Base-by-base conservation (phyloP, 768 basidiomycete genomes). In the Lanmaoa rubissima region DNA sequence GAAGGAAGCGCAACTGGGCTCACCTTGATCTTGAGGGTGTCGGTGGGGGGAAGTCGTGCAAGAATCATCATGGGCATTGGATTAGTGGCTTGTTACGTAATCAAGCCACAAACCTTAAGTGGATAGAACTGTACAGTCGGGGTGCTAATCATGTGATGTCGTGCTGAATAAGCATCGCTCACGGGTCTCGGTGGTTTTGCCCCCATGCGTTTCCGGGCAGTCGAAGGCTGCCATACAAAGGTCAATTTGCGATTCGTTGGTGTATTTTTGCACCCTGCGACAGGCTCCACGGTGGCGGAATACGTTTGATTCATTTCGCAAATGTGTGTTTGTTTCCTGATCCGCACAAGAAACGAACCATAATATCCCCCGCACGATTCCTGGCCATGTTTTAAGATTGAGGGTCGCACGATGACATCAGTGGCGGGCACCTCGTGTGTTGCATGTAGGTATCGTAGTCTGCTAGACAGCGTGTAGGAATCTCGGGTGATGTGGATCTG, bases 11-110 rank as follows among this genome's bases (percentile, higher is more conserved):
- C 32, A 24, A 49, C 24, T 16, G 35, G 55, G 61, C 73, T 65
- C 40, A 75, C 78, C 77, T 74, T 73, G 76, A 66, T 74, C 74
- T 78, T 74, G 77, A 73, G 71, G 74, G 50, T 57, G 70, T 67
- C 68, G 67, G 62, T 70, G 71, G 59, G 28, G 17, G 62, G 68
- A 48, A 19, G 58, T 26, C 41, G 57, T 53, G 48, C 55, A 41
- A 55, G 58, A 49, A 51, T 58, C 40, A 41, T 38, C 5, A n/a
- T 11, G 10, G n/a, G 46, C 13, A 10, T 26, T 3, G 45, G 24
- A 48, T 43, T 28, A 19, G 35, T 55, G 58, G 51, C 43, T 57
- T 11, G 14, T 64, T 68, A 61, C 56, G 52, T 70, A 59, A 68
- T 19, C 39, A 50, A 70, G 69, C 69, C 69, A 70, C 69, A 50